phyloP scores from a whole-genome alignment of 805 yeast genomes.

The Saturnispora serradocipensis region DNA sequence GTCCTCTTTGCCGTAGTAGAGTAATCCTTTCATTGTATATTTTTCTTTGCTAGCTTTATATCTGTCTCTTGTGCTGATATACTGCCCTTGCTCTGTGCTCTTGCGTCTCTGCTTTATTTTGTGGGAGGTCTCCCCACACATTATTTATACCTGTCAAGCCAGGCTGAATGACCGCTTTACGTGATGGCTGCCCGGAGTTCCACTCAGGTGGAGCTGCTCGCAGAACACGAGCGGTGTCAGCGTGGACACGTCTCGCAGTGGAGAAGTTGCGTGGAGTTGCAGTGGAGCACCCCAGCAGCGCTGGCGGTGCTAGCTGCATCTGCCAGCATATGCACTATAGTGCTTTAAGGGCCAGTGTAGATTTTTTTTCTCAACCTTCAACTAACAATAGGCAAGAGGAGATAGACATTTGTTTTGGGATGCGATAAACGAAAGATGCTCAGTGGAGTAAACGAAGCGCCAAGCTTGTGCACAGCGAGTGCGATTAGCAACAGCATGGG shows the following conservation, averaged over 20 bases:
- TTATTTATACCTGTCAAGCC: background rate
- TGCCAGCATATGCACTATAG: too few species aligned
- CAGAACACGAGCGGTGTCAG: background rate
- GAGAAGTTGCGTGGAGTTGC: background rate
- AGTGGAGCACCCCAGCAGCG: too few species aligned
- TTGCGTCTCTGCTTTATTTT: background rate
- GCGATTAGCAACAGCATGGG: too few species aligned
- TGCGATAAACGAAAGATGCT: too few species aligned
- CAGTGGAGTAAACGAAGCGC: too few species aligned
- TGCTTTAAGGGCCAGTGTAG: too few species aligned
- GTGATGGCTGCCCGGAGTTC: background rate
- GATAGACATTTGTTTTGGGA: too few species aligned
- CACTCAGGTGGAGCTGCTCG: background rate
- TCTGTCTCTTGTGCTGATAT: background rate
- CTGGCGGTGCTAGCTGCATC: too few species aligned
- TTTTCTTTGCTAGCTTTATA: background rate
- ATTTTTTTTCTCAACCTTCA: too few species aligned
- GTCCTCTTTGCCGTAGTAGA: constrained; percentile 38
- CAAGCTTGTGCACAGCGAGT: too few species aligned
- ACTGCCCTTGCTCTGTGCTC: too few species aligned
- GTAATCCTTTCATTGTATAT: constrained; percentile 37
- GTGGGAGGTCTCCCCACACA: background rate
- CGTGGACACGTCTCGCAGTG: background rate
- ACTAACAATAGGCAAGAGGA: too few species aligned
- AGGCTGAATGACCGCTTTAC: background rate